Conservation (phyloP, 2,329 filamentous ascomycete species). For the Fusarium sulawesiense region DNA sequence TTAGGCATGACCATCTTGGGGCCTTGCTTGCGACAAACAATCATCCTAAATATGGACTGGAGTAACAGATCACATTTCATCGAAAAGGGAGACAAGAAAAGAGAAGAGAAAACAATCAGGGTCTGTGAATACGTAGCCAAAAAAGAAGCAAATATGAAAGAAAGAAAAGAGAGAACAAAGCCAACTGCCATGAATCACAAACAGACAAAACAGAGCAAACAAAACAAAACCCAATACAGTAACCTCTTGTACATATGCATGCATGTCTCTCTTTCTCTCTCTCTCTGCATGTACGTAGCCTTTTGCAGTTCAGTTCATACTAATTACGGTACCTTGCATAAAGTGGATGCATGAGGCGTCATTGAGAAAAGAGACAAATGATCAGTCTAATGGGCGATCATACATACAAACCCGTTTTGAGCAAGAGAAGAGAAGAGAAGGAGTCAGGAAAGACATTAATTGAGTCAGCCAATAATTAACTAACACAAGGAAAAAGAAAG, state of each 20-base stretch:
- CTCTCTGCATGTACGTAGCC: background rate
- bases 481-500: background rate
- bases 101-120: conserved; percentile 12
- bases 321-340: conserved; percentile 32
- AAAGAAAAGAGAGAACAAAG: conserved; percentile 22
- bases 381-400: conserved; percentile 3
- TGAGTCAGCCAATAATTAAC: conserved; percentile 12
- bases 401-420: background rate
- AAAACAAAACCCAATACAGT: conserved; percentile 1
- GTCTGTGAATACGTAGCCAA: background rate
- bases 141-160: conserved; percentile 19
- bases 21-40: background rate
- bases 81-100: background rate
- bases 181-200: background rate
- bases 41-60: background rate
- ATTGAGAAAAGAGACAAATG: conserved; percentile 28
- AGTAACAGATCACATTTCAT: conserved; percentile 27
- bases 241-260: background rate
- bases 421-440: background rate
- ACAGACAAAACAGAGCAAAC: conserved; percentile 6
- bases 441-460: conserved; percentile 35
- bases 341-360: conserved; percentile 29
- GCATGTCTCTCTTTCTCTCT: background rate
- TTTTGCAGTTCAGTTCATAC: background rate
- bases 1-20: background rate